phyloP scores from a whole-genome alignment of 768 basidiomycete genomes.

The Kondoa subrosea region DNA sequence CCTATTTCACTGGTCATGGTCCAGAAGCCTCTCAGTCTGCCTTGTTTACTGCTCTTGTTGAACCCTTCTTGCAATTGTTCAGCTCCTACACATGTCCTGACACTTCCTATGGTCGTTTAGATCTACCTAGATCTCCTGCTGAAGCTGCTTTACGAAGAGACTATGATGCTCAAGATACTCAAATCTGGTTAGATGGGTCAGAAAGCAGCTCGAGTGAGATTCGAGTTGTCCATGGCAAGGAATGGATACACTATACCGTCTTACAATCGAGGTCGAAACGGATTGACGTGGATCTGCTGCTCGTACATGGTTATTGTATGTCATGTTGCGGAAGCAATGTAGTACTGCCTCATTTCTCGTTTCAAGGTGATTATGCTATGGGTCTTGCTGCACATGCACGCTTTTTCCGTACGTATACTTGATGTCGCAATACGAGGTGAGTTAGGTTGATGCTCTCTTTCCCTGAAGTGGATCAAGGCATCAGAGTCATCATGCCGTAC shows the following conservation, averaged over 20 bases:
- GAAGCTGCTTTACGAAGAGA: neutral
- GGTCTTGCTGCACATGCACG: neutral
- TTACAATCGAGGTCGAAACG: neutral
- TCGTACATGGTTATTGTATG: neutral
- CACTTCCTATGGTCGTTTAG: neutral
- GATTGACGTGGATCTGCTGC: neutral
- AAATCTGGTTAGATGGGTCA: neutral
- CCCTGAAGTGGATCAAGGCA: neutral
- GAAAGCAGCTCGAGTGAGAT: neutral
- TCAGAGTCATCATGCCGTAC: neutral
- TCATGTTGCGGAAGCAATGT: too few species aligned
- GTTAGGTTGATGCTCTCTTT: too few species aligned
- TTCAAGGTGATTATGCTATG: neutral
- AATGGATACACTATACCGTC: neutral
- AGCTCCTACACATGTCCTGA: neutral
- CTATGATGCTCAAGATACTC: neutral
- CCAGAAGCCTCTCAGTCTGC: neutral
- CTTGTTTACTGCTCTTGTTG: neutral
- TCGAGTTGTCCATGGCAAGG: neutral
- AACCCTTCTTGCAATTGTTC: neutral
- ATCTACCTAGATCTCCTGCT: neutral
- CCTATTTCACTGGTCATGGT: neutral
- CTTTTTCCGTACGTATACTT: too few species aligned
- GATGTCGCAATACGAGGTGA: too few species aligned
- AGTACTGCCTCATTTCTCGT: too few species aligned